phyloP scores from a whole-genome alignment of 2,329 filamentous ascomycete genomes.

The Aspergillus tanneri region DNA sequence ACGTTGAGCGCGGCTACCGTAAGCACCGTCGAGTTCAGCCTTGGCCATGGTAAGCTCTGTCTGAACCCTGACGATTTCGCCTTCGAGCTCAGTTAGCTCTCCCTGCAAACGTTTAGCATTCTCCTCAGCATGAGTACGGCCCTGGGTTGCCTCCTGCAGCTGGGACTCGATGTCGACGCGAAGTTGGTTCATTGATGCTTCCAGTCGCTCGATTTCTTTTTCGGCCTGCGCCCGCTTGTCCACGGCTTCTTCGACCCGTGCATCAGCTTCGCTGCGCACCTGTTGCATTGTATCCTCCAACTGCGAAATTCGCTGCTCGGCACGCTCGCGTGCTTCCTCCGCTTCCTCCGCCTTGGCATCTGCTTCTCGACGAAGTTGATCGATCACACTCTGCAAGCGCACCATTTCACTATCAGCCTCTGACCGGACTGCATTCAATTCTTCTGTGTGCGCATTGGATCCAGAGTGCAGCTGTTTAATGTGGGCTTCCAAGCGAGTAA shows the following conservation, averaged over 20 bases:
- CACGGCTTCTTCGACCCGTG: constrained; percentile 22
- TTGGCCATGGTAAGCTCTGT: constrained; percentile 85
- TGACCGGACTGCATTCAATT: constrained; percentile 20
- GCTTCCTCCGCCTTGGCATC: constrained; percentile 19
- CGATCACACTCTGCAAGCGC: constrained; percentile 30
- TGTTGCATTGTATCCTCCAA: constrained; percentile 28
- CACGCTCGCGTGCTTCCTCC: constrained; percentile 27
- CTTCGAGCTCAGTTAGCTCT: constrained; percentile 57
- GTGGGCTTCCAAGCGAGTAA: constrained; percentile 15
- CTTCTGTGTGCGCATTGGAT: constrained; percentile 14
- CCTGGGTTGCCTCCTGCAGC: constrained; percentile 29
- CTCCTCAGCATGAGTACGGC: constrained; percentile 35
- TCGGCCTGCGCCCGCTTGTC: constrained; percentile 22
- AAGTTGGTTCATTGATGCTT: constrained; percentile 32
- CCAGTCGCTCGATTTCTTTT: constrained; percentile 20
- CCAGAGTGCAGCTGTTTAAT: constrained; percentile 19
- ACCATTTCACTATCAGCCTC: constrained; percentile 27
- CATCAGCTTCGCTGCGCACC: constrained; percentile 23
- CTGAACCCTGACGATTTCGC: constrained; percentile 63
- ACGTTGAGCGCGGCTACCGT: constrained; percentile 71
- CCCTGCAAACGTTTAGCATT: constrained; percentile 44
- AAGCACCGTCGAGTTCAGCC: constrained; percentile 91
- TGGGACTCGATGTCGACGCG: constrained; percentile 34
- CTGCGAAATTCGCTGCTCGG: constrained; percentile 28
- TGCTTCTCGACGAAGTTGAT: constrained; percentile 33